These are phyloP conservation scores for Rhodotorula sp. DNA, from an alignment of 1,284 basidiomycete genomes.

Conservation along the genomic window DNA sequence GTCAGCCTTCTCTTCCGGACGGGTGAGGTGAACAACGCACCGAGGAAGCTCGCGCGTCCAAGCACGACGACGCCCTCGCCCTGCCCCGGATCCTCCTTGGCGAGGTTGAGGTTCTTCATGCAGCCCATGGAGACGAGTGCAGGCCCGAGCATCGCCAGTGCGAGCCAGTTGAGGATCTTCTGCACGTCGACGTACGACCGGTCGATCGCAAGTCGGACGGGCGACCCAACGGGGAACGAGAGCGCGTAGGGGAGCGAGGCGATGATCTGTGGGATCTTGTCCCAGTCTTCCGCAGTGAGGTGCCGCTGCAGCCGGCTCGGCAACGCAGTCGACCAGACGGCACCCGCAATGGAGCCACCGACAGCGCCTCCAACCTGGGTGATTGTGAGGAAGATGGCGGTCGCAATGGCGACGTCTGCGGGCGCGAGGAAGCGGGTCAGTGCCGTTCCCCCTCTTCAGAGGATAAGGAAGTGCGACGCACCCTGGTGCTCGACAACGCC, in stretches of 20 bases:
- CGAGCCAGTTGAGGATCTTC: constrained; percentile 41
- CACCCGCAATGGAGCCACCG: constrained; percentile 46
- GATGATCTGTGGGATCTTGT: constrained; percentile 44
- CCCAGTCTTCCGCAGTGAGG: constrained; percentile 29
- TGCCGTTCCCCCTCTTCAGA: no score
- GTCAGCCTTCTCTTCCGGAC: background rate
- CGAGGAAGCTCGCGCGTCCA: constrained; percentile 37
- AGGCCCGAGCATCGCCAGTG: constrained; percentile 38
- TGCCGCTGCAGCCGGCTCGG: constrained; percentile 37
- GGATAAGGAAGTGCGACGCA: background rate
- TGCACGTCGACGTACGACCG: constrained; percentile 46
- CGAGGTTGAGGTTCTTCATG: constrained; percentile 44
- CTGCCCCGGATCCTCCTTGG: constrained; percentile 23
- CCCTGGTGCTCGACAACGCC: constrained; percentile 43
- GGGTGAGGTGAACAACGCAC: constrained; percentile 15
- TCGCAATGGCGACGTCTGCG: constrained; percentile 47
- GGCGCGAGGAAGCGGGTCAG: no score
- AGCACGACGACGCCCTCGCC: constrained; percentile 42
- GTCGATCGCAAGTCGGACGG: constrained; percentile 42
- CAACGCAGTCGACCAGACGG: constrained; percentile 46
- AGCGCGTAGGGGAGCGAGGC: constrained; percentile 45
- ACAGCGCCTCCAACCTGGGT: constrained; percentile 49
- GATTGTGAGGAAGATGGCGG: constrained; percentile 48
- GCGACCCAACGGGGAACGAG: constrained; percentile 38
- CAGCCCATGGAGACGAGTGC: constrained; percentile 34